Conservation (phyloP, 1,284 basidiomycete genomes). For the Apiotrichum gamsii region DNA sequence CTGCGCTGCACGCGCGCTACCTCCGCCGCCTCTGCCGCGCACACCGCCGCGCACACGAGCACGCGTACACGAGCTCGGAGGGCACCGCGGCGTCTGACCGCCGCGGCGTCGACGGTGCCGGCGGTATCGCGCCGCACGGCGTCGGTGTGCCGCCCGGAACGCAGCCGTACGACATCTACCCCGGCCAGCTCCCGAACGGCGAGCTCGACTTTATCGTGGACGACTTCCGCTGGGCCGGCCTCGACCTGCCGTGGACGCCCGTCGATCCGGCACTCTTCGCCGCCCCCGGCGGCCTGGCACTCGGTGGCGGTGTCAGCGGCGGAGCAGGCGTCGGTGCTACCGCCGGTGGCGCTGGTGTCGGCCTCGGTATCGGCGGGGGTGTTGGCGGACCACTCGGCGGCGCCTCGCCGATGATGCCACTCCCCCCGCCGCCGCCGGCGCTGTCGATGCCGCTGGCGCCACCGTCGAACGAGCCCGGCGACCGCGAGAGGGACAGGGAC, state of each 20-base stretch:
- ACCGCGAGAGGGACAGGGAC: too few species aligned
- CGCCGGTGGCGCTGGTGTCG: too few species aligned
- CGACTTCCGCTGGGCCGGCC: constrained; percentile 28
- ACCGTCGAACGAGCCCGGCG: too few species aligned
- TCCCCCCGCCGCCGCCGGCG: too few species aligned
- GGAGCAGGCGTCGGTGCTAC: too few species aligned
- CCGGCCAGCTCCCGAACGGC: not conserved
- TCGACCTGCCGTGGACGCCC: constrained; percentile 17
- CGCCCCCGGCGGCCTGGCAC: too few species aligned
- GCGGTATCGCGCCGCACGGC: not conserved
- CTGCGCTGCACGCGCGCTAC: constrained; percentile 32
- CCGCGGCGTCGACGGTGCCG: not conserved
- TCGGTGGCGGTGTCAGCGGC: too few species aligned
- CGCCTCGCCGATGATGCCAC: too few species aligned
- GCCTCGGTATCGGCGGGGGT: too few species aligned
- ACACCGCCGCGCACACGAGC: not conserved
- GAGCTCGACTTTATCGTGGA: constrained; percentile 28
- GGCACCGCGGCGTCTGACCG: not conserved
- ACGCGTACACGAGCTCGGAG: not conserved
- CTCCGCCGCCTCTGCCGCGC: constrained; percentile 26
- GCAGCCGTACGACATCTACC: constrained; percentile 3
- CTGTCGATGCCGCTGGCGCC: too few species aligned
- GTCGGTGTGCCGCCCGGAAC: not conserved
- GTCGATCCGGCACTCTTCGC: constrained; percentile 9
- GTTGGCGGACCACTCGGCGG: too few species aligned